Percentiles rank a stretch among this genome's conserved stretches.
These are phyloP conservation scores for Berkeleyomyces basicola DNA, from an alignment of 2,329 filamentous ascomycete genomes.

Conservation along the genomic window DNA sequence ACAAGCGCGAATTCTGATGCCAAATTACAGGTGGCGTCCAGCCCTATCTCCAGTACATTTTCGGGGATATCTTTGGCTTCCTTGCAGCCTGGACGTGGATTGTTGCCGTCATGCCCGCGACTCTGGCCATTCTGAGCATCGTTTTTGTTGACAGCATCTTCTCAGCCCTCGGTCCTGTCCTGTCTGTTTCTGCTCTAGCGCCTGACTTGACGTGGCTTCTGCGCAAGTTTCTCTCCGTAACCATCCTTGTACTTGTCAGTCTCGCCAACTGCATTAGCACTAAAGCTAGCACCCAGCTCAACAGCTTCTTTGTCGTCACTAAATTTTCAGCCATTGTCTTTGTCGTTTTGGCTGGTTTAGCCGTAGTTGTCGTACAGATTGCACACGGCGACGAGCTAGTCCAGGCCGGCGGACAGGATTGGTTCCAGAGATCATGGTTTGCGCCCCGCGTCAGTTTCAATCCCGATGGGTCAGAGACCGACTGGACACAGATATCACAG, in stretches of 20 bases:
- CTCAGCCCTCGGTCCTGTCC: conserved; percentile 31
- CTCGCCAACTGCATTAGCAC: conserved; percentile 40
- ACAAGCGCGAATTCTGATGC: background rate
- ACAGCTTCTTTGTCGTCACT: conserved; percentile 36
- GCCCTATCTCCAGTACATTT: conserved; percentile 44
- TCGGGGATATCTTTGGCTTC: conserved; percentile 44
- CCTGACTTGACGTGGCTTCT: conserved; percentile 15
- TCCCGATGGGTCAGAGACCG: conserved; percentile 31
- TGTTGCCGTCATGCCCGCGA: conserved; percentile 46
- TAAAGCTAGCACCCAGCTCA: conserved; percentile 35
- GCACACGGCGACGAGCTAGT: conserved; percentile 23
- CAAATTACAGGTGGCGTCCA: conserved; percentile 36
- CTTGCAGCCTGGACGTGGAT: conserved; percentile 50
- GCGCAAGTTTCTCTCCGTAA: conserved; percentile 35
- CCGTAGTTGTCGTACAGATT: conserved; percentile 25
- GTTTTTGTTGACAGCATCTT: conserved; percentile 46
- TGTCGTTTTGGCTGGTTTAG: conserved; percentile 32
- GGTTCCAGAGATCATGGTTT: conserved; percentile 39
- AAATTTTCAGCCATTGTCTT: conserved; percentile 35
- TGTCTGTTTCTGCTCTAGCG: conserved; percentile 21
- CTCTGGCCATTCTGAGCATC: conserved; percentile 46
- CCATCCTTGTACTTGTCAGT: conserved; percentile 30
- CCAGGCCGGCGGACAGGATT: conserved; percentile 32
- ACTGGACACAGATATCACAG: conserved; percentile 30
- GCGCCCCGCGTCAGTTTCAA: conserved; percentile 30